These are phyloP conservation scores for Cordyceps farinosa DNA, from an alignment of 2,329 filamentous ascomycete genomes.

Conservation along the genomic window DNA sequence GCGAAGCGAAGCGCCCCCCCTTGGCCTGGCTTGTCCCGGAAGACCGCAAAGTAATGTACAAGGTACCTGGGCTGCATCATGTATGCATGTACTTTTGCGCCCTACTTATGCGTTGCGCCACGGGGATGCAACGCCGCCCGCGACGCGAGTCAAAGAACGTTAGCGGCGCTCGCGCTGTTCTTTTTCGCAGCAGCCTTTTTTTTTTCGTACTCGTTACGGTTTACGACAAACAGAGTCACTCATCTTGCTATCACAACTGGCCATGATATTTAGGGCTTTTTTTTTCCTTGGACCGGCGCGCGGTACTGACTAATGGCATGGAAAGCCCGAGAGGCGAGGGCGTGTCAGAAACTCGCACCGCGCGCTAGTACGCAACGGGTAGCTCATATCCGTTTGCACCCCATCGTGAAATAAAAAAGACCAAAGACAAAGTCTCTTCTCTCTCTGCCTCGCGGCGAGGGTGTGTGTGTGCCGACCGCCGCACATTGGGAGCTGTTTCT, in stretches of 20 bases:
- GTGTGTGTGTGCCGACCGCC: too few species aligned
- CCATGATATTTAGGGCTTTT: not conserved
- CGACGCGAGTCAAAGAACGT: not conserved
- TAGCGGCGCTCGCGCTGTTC: too few species aligned
- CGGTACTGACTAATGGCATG: conserved; percentile 13
- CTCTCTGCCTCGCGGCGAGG: too few species aligned
- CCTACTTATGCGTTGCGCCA: not conserved
- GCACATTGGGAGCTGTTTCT: too few species aligned
- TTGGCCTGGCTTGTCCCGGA: too few species aligned
- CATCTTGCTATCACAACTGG: too few species aligned
- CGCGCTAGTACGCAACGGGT: conserved; percentile 10
- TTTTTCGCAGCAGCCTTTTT: too few species aligned
- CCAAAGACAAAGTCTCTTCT: not conserved
- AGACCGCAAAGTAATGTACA: not conserved
- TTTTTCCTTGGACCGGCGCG: not conserved
- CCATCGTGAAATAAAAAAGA: not conserved
- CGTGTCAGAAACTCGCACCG: not conserved
- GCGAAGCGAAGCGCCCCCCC: conserved; percentile 2
- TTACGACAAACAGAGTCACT: too few species aligned
- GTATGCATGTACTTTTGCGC: not conserved
- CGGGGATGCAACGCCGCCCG: conserved; percentile 7
- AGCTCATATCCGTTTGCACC: conserved; percentile 13
- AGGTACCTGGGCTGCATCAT: not conserved
- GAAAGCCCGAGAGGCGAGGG: not conserved
- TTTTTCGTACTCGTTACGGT: too few species aligned